Evolutionary conservation across 1,139 yeast species (phyloP), one percentile per base, ranked within the genome.

Genomic region (Sugiyamaella neomexicana): DNA sequence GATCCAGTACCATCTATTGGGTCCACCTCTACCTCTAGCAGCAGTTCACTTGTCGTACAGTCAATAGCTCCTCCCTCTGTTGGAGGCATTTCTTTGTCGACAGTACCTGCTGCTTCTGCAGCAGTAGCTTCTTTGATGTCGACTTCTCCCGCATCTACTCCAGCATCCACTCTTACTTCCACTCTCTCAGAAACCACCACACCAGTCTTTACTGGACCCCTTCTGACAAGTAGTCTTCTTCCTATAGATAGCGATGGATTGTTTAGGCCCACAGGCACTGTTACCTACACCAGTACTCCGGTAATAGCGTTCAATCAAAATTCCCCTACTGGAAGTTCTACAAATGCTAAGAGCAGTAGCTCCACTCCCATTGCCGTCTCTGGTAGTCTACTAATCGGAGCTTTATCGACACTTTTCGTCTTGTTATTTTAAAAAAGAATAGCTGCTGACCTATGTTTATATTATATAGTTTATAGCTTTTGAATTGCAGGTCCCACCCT

Each of bases 401-500:
- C 20, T n/a, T 16, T 29, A 16, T 27, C 37, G n/a, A 38, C 39
- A 15, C 10, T 41, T 17, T 25, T 46, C 9, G 43, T 27, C 25
- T 5, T 46, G 6, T 5, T 38, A 29, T 12, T 29, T 12, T 29
- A 29, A 29, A 29, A 4, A 10, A n/a, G 34, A n/a, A n/a, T n/a
- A n/a, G n/a, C n/a, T n/a, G n/a, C n/a, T n/a, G n/a, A n/a, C n/a
- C n/a, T 37, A 23, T 23, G 20, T 20, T 44, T 17, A 27, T 10
- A 29, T 10, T 44, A n/a, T 20, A 12, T 46, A 23, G 2, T 34
- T 52, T 62, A 65, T 50, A 65, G 44, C 52, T 59, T 62, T 34
- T 57, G 55, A 41, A 60, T 47, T 7, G 58, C 60, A 12, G 67
- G 68, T 1, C 69, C 70, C 37, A 62, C 53, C 50, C 70, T 55